Evolutionary conservation across 371 early-diverging fungal genomes (phyloP).

Genomic region (Mucor saturninus): DNA sequence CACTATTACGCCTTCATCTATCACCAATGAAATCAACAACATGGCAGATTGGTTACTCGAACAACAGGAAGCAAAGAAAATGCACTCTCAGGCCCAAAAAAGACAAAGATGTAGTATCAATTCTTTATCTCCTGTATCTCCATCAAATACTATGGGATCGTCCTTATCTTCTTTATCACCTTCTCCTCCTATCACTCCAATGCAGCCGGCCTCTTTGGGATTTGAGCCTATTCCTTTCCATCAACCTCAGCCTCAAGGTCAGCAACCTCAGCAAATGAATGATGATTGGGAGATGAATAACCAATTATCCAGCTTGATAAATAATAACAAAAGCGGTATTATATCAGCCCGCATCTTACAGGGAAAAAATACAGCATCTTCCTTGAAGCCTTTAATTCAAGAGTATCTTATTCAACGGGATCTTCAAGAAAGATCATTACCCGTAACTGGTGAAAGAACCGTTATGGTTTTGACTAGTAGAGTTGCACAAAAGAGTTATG

Average conservation of each 20-base stretch:
- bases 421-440: conserved; percentile 59
- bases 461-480: conserved; percentile 77
- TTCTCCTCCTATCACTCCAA: conserved; percentile 45
- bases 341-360: conserved; percentile 24
- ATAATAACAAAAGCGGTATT: conserved; percentile 11
- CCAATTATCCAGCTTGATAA: neutral
- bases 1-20: conserved; percentile 19
- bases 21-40: conserved; percentile 23
- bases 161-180: conserved; percentile 34
- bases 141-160: conserved; percentile 20
- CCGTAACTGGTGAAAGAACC: conserved; percentile 73
- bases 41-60: conserved; percentile 33
- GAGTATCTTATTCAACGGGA: conserved; percentile 45
- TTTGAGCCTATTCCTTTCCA: conserved; percentile 23
- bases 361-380: conserved; percentile 7
- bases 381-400: conserved; percentile 48
- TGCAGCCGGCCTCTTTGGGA: conserved; percentile 31
- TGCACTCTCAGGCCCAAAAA: conserved; percentile 19
- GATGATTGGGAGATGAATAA: conserved; percentile 13
- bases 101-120: conserved; percentile 28
- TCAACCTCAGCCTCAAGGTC: conserved; percentile 3
- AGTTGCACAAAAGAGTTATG: conserved; percentile 87
- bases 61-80: conserved; percentile 22
- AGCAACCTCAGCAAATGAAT: neutral
- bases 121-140: conserved; percentile 25